Percentiles rank a stretch among this genome's conserved stretches.
These are phyloP conservation scores for Orobanche coerulescens DNA, from an alignment of 257 asterid species.

Conservation along the genomic window DNA sequence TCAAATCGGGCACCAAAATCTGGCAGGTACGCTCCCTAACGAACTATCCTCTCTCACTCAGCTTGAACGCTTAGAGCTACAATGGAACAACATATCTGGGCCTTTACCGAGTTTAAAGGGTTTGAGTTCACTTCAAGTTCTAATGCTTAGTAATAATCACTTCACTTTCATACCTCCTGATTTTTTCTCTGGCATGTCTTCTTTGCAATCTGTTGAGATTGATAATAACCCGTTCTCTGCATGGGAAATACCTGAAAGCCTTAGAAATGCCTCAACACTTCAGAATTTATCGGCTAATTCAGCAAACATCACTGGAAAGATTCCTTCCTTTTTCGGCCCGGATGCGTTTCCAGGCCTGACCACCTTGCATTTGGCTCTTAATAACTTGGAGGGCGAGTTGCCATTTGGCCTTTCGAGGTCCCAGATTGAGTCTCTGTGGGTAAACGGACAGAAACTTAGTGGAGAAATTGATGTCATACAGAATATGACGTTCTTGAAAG, in stretches of 20 bases:
- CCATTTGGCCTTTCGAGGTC: slow-evolving; percentile 56
- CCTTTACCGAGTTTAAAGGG: slow-evolving; percentile 74
- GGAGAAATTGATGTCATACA: slow-evolving; percentile 61
- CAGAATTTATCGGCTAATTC: slow-evolving; percentile 73
- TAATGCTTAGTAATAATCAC: slow-evolving; percentile 63
- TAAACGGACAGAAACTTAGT: slow-evolving; percentile 73
- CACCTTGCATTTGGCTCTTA: slow-evolving; percentile 75
- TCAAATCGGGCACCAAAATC: slow-evolving; percentile 62
- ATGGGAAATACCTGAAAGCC: slow-evolving; percentile 65
- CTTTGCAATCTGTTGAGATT: slow-evolving; percentile 61
- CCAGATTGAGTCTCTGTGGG: slow-evolving; percentile 69
- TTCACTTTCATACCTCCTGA: slow-evolving; percentile 62
- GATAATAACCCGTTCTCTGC: slow-evolving; percentile 62
- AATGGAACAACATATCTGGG: slow-evolving; percentile 74
- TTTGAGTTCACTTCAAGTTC: slow-evolving; percentile 44
- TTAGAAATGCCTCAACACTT: slow-evolving; percentile 54
- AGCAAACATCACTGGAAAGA: slow-evolving; percentile 55
- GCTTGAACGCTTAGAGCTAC: slow-evolving; percentile 74
- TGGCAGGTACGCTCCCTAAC: slow-evolving; percentile 67
- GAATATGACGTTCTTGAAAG: slow-evolving; percentile 76
- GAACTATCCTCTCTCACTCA: slow-evolving; percentile 49
- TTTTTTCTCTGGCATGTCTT: slow-evolving; percentile 73
- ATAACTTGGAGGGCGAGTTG: slow-evolving; percentile 62
- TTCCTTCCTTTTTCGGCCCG: slow-evolving; percentile 59
- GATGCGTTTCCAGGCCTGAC: slow-evolving; percentile 67